Conservation (phyloP, 352 stramenopile species). For the Phytophthora agathidicida region DNA sequence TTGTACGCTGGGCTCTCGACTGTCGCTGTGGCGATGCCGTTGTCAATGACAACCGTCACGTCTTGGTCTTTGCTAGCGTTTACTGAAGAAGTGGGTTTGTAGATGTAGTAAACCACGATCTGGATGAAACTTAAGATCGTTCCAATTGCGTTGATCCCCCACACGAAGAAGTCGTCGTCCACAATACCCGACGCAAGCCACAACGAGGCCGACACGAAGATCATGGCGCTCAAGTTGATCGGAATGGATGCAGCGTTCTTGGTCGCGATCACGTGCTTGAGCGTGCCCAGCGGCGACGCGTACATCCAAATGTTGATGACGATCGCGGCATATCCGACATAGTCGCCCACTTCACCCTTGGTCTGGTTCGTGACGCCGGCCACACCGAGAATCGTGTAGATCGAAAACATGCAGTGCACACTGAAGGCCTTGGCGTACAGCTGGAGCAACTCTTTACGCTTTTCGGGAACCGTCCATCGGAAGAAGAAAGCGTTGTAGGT, state of each 20-base stretch:
- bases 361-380: conserved; percentile 38
- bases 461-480: conserved; percentile 11
- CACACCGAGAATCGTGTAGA: conserved; percentile 44
- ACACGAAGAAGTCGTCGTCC: conserved; percentile 48
- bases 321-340: conserved; percentile 40
- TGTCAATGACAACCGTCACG: conserved; percentile 15
- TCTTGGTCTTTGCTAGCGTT: neutral
- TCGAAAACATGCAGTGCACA: conserved; percentile 22
- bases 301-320: conserved; percentile 59
- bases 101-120: conserved; percentile 54
- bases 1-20: conserved; percentile 17
- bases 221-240: conserved; percentile 52
- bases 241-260: conserved; percentile 51
- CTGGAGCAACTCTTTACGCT: conserved; percentile 18
- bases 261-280: conserved; percentile 46
- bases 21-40: neutral
- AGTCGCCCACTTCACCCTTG: conserved; percentile 14
- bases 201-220: conserved; percentile 45
- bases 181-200: conserved; percentile 56
- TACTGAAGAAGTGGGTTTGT: conserved; percentile 14
- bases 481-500: conserved; percentile 32
- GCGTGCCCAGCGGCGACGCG: conserved; percentile 50
- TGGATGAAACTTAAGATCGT: conserved; percentile 48
- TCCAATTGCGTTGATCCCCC: conserved; percentile 46
- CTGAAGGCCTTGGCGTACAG: conserved; percentile 10